Conservation (phyloP, 2,329 filamentous ascomycete species). For the Colletotrichum sp. region DNA sequence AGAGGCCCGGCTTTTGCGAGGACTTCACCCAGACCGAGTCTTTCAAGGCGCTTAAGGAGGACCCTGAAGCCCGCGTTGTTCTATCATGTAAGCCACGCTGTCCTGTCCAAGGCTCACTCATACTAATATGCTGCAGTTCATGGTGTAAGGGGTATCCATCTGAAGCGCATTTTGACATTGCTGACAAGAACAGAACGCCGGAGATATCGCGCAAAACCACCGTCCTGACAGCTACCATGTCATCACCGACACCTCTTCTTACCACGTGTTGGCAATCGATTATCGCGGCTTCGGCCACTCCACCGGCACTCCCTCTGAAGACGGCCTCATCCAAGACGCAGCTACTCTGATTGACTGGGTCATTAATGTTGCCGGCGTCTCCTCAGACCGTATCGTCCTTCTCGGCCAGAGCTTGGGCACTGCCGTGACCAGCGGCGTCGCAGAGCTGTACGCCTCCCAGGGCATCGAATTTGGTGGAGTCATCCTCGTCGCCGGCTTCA, state of each 20-base stretch:
- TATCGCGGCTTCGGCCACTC: slow-evolving; percentile 89
- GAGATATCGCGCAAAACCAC: slow-evolving; percentile 80
- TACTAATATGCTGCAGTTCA: slow-evolving; percentile 52
- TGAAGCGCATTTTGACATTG: slow-evolving; percentile 22
- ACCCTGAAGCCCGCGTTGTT: slow-evolving; percentile 67
- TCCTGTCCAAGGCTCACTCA: background rate
- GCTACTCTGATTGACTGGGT: slow-evolving; percentile 76
- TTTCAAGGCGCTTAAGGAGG: slow-evolving; percentile 66
- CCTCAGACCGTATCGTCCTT: slow-evolving; percentile 76
- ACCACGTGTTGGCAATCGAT: slow-evolving; percentile 88
- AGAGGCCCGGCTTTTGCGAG: slow-evolving; percentile 52
- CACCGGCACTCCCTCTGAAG: slow-evolving; percentile 80
- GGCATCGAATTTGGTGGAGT: slow-evolving; percentile 78
- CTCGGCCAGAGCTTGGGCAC: slow-evolving; percentile 90
- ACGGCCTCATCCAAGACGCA: slow-evolving; percentile 81
- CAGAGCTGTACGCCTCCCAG: slow-evolving; percentile 68
- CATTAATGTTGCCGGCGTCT: slow-evolving; percentile 66
- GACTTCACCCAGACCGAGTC: slow-evolving; percentile 63
- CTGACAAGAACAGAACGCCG: slow-evolving; percentile 69
- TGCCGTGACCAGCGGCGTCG: slow-evolving; percentile 77
- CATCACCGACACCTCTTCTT: slow-evolving; percentile 73
- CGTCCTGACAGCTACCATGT: slow-evolving; percentile 80
- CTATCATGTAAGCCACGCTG: slow-evolving; percentile 53
- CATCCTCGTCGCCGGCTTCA: slow-evolving; percentile 82
- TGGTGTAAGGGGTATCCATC: slow-evolving; percentile 55